These are phyloP conservation scores for Macaranga tanarius DNA, from an alignment of 441 rosid genomes.

Conservation along the genomic window DNA sequence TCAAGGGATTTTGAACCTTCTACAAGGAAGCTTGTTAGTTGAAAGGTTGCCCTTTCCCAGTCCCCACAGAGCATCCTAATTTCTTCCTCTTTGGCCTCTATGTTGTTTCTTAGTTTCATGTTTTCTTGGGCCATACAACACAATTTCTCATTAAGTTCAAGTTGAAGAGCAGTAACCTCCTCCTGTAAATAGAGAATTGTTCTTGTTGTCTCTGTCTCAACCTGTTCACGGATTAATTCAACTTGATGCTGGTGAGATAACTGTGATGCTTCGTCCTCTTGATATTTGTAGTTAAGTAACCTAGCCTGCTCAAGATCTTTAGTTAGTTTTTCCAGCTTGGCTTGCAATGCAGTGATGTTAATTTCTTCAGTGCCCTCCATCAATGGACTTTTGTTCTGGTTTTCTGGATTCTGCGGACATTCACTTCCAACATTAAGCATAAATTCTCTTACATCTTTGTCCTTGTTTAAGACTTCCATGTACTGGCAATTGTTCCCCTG, in stretches of 20 bases:
- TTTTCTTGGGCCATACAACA: slow-evolving; percentile 60
- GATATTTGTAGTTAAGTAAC: slow-evolving; percentile 52
- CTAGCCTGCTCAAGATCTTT: slow-evolving; percentile 67
- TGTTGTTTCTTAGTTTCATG: slow-evolving; percentile 41
- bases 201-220: slow-evolving; percentile 76
- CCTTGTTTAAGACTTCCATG: slow-evolving; percentile 37
- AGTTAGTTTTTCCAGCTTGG: slow-evolving; percentile 52
- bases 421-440: slow-evolving; percentile 31
- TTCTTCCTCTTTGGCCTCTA: slow-evolving; percentile 69
- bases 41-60: slow-evolving; percentile 91
- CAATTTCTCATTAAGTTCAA: slow-evolving; percentile 58
- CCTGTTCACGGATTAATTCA: slow-evolving; percentile 75
- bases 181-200: slow-evolving; percentile 87
- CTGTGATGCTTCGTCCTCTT: slow-evolving; percentile 54
- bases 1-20: slow-evolving; percentile 88
- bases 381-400: slow-evolving; percentile 28
- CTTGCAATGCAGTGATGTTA: slow-evolving; percentile 43
- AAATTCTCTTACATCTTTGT: slow-evolving; percentile 36
- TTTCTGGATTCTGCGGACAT: slow-evolving; percentile 25
- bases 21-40: slow-evolving; percentile 75
- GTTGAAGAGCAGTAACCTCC: slow-evolving; percentile 65
- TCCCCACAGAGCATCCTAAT: slow-evolving; percentile 45
- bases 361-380: slow-evolving; percentile 34
- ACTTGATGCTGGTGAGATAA: slow-evolving; percentile 60
- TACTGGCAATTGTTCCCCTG: slow-evolving; percentile 48